These are phyloP conservation scores for Dipodascopsis uninucleata DNA, from an alignment of 805 yeast species.

Conservation along the genomic window DNA sequence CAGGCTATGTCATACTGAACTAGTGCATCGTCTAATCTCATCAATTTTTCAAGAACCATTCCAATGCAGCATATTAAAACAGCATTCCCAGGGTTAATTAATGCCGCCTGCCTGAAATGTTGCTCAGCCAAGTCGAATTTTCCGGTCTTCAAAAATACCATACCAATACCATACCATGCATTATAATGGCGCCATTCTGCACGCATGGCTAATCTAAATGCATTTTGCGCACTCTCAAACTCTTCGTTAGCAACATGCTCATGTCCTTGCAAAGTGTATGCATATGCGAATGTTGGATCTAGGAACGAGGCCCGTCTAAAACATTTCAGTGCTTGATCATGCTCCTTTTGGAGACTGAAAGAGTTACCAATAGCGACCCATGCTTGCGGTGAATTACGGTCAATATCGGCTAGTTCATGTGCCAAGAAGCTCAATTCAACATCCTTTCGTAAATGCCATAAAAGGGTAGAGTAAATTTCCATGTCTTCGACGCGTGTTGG, in stretches of 20 bases:
- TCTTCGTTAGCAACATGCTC: conserved; percentile 86
- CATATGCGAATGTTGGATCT: conserved; percentile 72
- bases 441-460: conserved; percentile 89
- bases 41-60: conserved; percentile 78
- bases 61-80: conserved; percentile 91
- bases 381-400: conserved; percentile 67
- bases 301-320: conserved; percentile 73
- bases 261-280: conserved; percentile 90
- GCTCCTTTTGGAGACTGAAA: conserved; percentile 75
- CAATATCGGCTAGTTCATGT: conserved; percentile 68
- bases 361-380: conserved; percentile 93
- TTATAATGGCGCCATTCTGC: conserved; percentile 83
- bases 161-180: conserved; percentile 93
- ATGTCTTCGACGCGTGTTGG: conserved; percentile 79
- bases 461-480: conserved; percentile 84
- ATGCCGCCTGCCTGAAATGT: conserved; percentile 81
- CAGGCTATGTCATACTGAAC: conserved; percentile 79
- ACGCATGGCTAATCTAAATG: conserved; percentile 73
- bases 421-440: conserved; percentile 76
- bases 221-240: conserved; percentile 79
- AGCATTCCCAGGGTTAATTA: conserved; percentile 85
- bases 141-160: conserved; percentile 85
- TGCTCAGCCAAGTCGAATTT: conserved; percentile 77
- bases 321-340: conserved; percentile 84
- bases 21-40: conserved; percentile 66